Base-by-base conservation (phyloP, 345 rosid genomes). In the Citrus sinensis region DNA sequence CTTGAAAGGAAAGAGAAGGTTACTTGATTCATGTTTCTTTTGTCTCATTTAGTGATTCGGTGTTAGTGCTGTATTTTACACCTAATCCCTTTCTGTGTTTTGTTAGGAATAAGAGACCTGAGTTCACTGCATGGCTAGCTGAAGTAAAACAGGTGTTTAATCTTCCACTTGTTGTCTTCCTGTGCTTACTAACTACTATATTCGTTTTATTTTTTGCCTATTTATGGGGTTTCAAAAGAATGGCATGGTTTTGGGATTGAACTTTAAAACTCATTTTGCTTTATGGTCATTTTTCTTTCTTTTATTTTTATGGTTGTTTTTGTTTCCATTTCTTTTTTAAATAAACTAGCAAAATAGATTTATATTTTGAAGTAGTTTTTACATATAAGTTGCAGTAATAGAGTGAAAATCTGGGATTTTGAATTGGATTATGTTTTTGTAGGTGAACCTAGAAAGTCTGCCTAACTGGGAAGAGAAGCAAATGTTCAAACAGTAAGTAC, bases 401-500 rank as follows among this genome's bases (percentile, higher is more conserved):
- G 27, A 32, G 42, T 67, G 10, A 40, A 37, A 78, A n/a, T 40
- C 70, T 27, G 67, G 9, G 66, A n/a, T 79, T 42, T 51, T 75
- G 60, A 58, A 70, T 79, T 16, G 37, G 70, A 67, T 74, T 30
- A 35, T 66, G 20, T 81, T 25, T 25, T 81, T 78, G 40, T 70
- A 93, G 98, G 92, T 95, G 70, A 95, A 95, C 85, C 84, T 95
- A 86, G 99, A 95, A 86, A 87, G 90, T 81, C 81, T 95, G 82
- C 90, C 99, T 59, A 89, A 93, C 71, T 95, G 99, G 99, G 98
- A 95, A 85, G 99, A 95, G 91, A 95, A 93, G 87, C 94, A 93
- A 83, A 87, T 93, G 94, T 95, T 95, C 82, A 93, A 95, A 85
- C 84, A 86, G 98, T 92, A 88, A 79, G 94, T 78, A 29, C 14